Conservation (phyloP, 2,329 filamentous ascomycete species). For the Pseudogymnoascus sp. region DNA sequence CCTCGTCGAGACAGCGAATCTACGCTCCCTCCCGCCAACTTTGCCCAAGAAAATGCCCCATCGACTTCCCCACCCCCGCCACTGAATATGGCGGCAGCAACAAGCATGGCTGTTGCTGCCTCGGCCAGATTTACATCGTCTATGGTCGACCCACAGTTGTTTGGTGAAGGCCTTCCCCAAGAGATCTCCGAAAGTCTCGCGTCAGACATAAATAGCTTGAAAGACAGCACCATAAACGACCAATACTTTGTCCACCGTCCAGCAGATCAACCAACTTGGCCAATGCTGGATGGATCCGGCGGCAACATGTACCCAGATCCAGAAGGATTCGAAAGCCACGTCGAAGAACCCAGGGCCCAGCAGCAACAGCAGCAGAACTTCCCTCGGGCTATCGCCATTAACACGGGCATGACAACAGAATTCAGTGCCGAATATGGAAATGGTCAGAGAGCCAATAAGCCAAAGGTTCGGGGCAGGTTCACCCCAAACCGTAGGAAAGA, state of each 20-base stretch:
- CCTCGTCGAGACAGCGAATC: slow-evolving; percentile 18
- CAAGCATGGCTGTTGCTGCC: slow-evolving; percentile 21
- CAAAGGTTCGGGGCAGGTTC: slow-evolving; percentile 49
- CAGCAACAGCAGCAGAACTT: slow-evolving; percentile 13
- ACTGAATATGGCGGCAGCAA: slow-evolving; percentile 23
- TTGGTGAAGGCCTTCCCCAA: slow-evolving; percentile 17
- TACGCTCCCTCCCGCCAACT: slow-evolving; percentile 14
- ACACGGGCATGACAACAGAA: slow-evolving; percentile 23
- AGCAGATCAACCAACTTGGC: slow-evolving; percentile 21
- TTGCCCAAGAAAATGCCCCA: slow-evolving; percentile 18
- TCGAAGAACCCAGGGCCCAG: slow-evolving; percentile 11
- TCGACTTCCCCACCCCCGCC: slow-evolving; percentile 20
- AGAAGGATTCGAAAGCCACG: slow-evolving; percentile 12
- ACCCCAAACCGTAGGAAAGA: slow-evolving; percentile 51
- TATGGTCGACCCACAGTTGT: slow-evolving; percentile 29
- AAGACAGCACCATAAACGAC: slow-evolving; percentile 12
- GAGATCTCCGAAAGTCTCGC: slow-evolving; percentile 16
- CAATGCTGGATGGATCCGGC: slow-evolving; percentile 22
- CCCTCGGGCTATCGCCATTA: slow-evolving; percentile 20
- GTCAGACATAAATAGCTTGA: slow-evolving; percentile 20
- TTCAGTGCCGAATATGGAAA: slow-evolving; percentile 29
- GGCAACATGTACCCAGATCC: slow-evolving; percentile 19
- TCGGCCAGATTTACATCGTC: slow-evolving; percentile 22
- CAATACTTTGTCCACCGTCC: slow-evolving; percentile 15
- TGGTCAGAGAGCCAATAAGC: slow-evolving; percentile 23